Percentiles rank a stretch among this genome's conserved stretches.
Conservation (phyloP, 2,329 filamentous ascomycete species). For the Diaporthe sp. region DNA sequence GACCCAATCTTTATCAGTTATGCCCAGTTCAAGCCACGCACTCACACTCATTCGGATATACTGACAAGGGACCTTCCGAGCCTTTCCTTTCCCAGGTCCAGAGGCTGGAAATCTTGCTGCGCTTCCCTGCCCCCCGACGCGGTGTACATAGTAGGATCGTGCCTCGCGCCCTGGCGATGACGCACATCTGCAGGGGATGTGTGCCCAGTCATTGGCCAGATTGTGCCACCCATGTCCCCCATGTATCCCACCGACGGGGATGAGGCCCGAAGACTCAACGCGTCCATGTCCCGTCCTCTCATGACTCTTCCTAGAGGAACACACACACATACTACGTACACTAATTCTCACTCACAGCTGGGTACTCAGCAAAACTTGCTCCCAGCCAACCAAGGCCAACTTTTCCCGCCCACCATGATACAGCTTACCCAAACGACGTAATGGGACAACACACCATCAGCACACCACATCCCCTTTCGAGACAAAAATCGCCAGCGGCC, state of each 20-base stretch:
- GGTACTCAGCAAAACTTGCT: constrained; percentile 2
- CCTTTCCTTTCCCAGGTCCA: background rate
- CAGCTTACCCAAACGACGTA: constrained; percentile 17
- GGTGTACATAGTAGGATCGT: constrained; percentile 1
- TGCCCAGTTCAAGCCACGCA: background rate
- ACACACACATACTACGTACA: background rate
- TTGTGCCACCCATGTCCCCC: background rate
- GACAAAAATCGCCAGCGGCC: background rate
- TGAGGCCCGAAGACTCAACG: background rate
- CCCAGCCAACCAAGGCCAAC: constrained; percentile 14
- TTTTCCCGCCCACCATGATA: constrained; percentile 8
- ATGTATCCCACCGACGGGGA: background rate
- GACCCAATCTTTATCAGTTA: background rate
- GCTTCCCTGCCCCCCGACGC: background rate
- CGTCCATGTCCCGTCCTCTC: constrained; percentile 10
- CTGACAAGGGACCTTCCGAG: background rate
- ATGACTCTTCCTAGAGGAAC: background rate
- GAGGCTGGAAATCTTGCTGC: background rate
- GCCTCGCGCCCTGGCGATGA: constrained; percentile 30
- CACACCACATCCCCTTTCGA: background rate
- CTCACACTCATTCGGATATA: background rate
- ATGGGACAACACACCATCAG: constrained; percentile 21
- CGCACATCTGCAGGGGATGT: constrained; percentile 10
- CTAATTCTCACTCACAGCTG: background rate
- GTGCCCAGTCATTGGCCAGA: constrained; percentile 11